A percentile compares a stretch with the other conserved stretches of the same genome.
phyloP scores from a whole-genome alignment of 176 grass and related monocot genomes.

The Canna indica region DNA sequence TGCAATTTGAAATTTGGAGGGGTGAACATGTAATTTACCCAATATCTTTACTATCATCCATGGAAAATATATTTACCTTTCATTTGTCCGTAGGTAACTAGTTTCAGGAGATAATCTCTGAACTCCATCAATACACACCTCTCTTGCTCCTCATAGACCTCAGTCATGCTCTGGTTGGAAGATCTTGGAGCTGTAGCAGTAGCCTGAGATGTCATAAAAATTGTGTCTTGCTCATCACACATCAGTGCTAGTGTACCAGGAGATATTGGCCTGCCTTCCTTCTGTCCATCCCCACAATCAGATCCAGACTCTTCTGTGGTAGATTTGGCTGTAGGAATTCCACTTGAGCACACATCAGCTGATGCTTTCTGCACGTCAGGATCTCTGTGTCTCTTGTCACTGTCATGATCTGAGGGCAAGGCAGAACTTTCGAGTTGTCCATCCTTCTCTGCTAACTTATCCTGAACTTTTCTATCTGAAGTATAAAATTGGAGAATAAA shows the following conservation, averaged over 20 bases:
- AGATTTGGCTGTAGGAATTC: slow-evolving; percentile 28
- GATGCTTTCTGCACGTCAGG: slow-evolving; percentile 28
- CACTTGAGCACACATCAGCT: slow-evolving; percentile 32
- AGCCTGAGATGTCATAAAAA: slow-evolving; percentile 45
- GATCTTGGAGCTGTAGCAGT: slow-evolving; percentile 21
- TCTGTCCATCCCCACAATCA: slow-evolving; percentile 43
- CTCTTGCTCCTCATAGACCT: slow-evolving; percentile 76
- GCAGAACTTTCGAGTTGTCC: slow-evolving; percentile 18
- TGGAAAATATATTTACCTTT: slow-evolving; percentile 55
- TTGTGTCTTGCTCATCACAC: slow-evolving; percentile 75
- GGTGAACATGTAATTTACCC: too few relatives aligned
- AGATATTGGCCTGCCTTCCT: slow-evolving; percentile 65
- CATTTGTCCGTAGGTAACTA: slow-evolving; percentile 55
- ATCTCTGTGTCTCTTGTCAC: slow-evolving; percentile 34
- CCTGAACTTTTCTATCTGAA: slow-evolving; percentile 45
- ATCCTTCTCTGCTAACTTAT: slow-evolving; percentile 40
- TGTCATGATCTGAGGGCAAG: slow-evolving; percentile 41
- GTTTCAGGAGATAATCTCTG: slow-evolving; percentile 59
- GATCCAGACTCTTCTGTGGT: slow-evolving; percentile 38
- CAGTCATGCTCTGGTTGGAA: slow-evolving; percentile 35
- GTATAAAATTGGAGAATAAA: not conserved
- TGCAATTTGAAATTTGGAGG: too few relatives aligned
- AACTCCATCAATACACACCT: slow-evolving; percentile 67
- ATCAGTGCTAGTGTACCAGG: slow-evolving; percentile 76
- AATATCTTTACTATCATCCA: too few relatives aligned